Base-by-base conservation (phyloP, 2,329 filamentous ascomycete genomes). In the Xylariaceae sp. region DNA sequence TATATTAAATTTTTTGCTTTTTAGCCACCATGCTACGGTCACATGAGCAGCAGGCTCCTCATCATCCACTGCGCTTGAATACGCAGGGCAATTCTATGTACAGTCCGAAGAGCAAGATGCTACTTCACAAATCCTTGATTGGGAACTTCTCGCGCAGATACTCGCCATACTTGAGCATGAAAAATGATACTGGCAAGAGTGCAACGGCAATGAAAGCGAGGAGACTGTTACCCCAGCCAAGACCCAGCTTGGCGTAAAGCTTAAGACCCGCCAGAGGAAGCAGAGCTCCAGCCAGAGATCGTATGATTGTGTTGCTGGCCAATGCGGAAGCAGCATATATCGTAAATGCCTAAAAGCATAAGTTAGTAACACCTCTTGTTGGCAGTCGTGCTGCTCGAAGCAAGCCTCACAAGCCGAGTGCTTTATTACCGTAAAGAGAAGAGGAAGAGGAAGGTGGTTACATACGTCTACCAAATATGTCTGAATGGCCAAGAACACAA, bases 151-250 rank as follows among this genome's bases (percentile, higher is more conserved):
- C 54, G 4, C 57, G 45, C 18, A 58, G 32, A 6, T 11, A 10
- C 44, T 62, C 59, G 2, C 59, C 61, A 32, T 58, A 62, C 41
- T 42, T 52, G 18, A 58, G 47, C 9, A 59, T 42, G 0, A 43
- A 9, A 12, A 58, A 47, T 0, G 61, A 48, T 0, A 58, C 52
- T 7, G 60, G 60, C 2, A 58, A 27, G 18, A 62, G 52, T 0
- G 46, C 30, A 6, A 62, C 32, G n/a, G 72, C 68, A 44, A 81
- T 70, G 50, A 82, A 81, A 0, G 68, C 80, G 6, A 82, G 60
- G 45, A 82, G 48, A n/a, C 71, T 74, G 53, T 81, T 83, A 0
- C 79, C 81, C 78, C 81, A 83, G 0, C 80, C 80, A 6, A 80
- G 58, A 0, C 80, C 79, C 1, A 83, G 59, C 2, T 61, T 64